Evolutionary conservation across 2,329 filamentous ascomycete species (phyloP).

Genomic region (Lachnellula occidentalis): DNA sequence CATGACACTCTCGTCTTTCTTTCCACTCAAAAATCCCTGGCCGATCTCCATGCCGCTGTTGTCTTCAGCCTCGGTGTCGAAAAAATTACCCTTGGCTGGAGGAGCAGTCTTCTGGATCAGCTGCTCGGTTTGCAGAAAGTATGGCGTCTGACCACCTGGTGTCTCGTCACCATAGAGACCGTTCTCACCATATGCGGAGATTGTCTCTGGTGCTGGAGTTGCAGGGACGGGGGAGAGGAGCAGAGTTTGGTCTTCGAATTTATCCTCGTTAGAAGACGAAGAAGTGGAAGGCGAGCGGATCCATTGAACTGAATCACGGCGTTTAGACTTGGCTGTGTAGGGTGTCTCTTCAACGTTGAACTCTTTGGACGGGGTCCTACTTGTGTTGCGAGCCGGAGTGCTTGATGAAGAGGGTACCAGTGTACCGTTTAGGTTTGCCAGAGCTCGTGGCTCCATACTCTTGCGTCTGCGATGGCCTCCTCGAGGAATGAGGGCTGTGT

Average conservation of each 20-base stretch:
- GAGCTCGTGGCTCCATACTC: conserved; percentile 71
- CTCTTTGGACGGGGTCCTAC: conserved; percentile 29
- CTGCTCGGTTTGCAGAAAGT: conserved; percentile 28
- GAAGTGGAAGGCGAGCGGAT: conserved; percentile 25
- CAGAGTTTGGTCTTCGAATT: conserved; percentile 21
- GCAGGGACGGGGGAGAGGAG: conserved; percentile 28
- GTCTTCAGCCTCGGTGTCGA: conserved; percentile 12
- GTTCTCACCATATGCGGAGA: conserved; percentile 28
- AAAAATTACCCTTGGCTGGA: conserved; percentile 21
- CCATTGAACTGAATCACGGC: conserved; percentile 31
- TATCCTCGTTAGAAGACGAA: conserved; percentile 9
- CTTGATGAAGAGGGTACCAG: conserved; percentile 41
- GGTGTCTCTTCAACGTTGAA: conserved; percentile 27
- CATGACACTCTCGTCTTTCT: conserved; percentile 45
- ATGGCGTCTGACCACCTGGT: conserved; percentile 27
- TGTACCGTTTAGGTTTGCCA: conserved; percentile 64
- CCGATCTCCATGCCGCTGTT: conserved; percentile 15
- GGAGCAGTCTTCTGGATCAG: conserved; percentile 31
- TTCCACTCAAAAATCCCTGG: conserved; percentile 40
- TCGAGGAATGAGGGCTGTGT: conserved; percentile 61
- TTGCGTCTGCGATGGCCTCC: conserved; percentile 68
- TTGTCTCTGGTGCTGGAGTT: conserved; percentile 28
- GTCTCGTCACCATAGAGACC: conserved; percentile 28
- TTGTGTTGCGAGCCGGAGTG: conserved; percentile 23
- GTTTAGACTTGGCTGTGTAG: conserved; percentile 24